A percentile compares a stretch with the other conserved stretches of the same genome.
These are phyloP conservation scores for Fusarium multiceps DNA, from an alignment of 2,329 filamentous ascomycete species.

Conservation along the genomic window DNA sequence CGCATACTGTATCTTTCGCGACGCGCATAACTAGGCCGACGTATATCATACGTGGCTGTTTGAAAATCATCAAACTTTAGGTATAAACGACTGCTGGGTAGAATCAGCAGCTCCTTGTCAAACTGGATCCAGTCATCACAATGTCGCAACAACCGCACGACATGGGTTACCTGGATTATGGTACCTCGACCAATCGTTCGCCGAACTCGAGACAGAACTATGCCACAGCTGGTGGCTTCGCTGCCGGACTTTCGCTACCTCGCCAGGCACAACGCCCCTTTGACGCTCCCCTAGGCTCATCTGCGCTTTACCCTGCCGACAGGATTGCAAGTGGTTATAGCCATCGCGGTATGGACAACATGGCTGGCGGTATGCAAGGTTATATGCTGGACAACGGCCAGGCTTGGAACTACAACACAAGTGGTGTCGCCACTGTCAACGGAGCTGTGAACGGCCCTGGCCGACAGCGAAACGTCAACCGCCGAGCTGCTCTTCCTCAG, in stretches of 20 bases:
- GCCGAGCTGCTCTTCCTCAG: slow-evolving; percentile 74
- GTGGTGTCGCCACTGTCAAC: slow-evolving; percentile 71
- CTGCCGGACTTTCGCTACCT: slow-evolving; percentile 56
- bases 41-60: slow-evolving; percentile 17
- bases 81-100: slow-evolving; percentile 34
- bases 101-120: slow-evolving; percentile 40
- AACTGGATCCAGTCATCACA: slow-evolving; percentile 39
- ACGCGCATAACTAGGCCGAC: slow-evolving; percentile 3
- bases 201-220: slow-evolving; percentile 75
- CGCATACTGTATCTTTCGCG: slow-evolving; percentile 24
- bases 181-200: slow-evolving; percentile 67
- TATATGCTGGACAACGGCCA: slow-evolving; percentile 76
- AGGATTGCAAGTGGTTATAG: slow-evolving; percentile 69
- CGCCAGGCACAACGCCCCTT: slow-evolving; percentile 77
- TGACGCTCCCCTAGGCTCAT: slow-evolving; percentile 72
- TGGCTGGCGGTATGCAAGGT: slow-evolving; percentile 57
- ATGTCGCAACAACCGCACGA: slow-evolving; percentile 67
- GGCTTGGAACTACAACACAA: slow-evolving; percentile 80
- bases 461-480: slow-evolving; percentile 65
- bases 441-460: slow-evolving; percentile 74
- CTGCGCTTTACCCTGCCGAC: slow-evolving; percentile 78
- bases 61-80: not conserved
- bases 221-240: slow-evolving; percentile 61
- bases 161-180: slow-evolving; percentile 77
- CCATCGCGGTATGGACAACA: slow-evolving; percentile 67